phyloP scores from a whole-genome alignment of 1,139 yeast species.

The Wickerhamiella pararugosa region DNA sequence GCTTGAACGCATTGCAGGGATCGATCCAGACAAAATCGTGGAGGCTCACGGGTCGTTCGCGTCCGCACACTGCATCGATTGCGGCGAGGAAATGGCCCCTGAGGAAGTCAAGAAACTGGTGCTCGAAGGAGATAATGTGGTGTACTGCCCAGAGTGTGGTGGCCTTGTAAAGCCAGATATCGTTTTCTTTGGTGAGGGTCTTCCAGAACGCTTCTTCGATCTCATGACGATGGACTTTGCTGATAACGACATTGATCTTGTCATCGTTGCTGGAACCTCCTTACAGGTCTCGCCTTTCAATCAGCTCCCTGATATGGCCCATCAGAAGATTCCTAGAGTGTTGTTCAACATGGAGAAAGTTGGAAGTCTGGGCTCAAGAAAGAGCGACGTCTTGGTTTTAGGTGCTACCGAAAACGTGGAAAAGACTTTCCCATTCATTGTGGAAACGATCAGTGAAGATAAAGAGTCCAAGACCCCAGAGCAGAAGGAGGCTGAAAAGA shows the following conservation, averaged over 20 bases:
- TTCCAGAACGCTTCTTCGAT: conserved; percentile 56
- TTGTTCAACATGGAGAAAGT: conserved; percentile 63
- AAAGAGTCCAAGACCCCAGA: background rate
- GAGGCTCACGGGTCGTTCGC: conserved; percentile 97
- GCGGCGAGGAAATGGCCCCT: conserved; percentile 40
- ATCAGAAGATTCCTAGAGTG: conserved; percentile 36
- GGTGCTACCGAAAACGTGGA: conserved; percentile 37
- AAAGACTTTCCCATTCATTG: conserved; percentile 1
- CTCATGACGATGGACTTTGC: conserved; percentile 32
- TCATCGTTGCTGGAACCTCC: conserved; percentile 86
- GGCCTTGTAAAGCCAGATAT: conserved; percentile 87
- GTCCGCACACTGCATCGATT: conserved; percentile 63
- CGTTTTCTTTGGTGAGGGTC: conserved; percentile 79
- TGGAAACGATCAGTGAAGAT: background rate
- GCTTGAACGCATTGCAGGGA: conserved; percentile 72
- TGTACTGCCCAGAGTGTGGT: conserved; percentile 37
- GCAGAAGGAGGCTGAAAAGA: background rate
- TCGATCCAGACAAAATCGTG: conserved; percentile 44
- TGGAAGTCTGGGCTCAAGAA: conserved; percentile 42
- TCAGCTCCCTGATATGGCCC: conserved; percentile 52
- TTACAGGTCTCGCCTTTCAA: conserved; percentile 86
- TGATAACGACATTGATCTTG: conserved; percentile 40
- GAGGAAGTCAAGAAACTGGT: conserved; percentile 36
- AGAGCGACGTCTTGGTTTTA: conserved; percentile 42
- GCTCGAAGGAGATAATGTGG: conserved; percentile 30